These are phyloP conservation scores for Botrytis byssoidea DNA, from an alignment of 2,329 filamentous ascomycete species.

Conservation along the genomic window DNA sequence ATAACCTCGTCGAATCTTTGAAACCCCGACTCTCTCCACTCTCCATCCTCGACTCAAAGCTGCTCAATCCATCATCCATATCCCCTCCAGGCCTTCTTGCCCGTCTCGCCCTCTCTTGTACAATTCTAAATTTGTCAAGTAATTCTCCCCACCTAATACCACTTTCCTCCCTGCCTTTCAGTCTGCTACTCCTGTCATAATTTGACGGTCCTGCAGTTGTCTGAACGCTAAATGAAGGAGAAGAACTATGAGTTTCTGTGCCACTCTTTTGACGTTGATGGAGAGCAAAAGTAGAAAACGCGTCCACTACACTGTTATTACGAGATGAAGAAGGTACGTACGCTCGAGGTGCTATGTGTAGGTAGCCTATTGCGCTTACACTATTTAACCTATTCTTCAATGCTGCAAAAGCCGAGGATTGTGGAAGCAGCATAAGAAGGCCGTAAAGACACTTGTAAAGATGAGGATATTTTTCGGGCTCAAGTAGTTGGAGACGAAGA, in stretches of 20 bases:
- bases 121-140: constrained; percentile 88
- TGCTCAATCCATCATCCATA: constrained; percentile 50
- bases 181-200: constrained; percentile 71
- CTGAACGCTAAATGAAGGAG: constrained; percentile 43
- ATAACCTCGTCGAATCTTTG: constrained; percentile 39
- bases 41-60: constrained; percentile 45
- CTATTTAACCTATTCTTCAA: constrained; percentile 95
- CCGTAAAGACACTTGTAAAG: constrained; percentile 98
- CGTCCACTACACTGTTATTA: constrained; percentile 39
- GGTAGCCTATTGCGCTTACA: constrained; percentile 92
- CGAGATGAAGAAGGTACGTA: constrained; percentile 52
- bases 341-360: constrained; percentile 79
- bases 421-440: constrained; percentile 94
- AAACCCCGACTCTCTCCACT: constrained; percentile 41
- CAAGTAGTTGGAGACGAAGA: constrained; percentile 87
- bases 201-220: constrained; percentile 51
- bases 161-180: constrained; percentile 76
- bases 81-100: constrained; percentile 55
- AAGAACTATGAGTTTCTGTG: constrained; percentile 38
- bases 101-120: constrained; percentile 81
- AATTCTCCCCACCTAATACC: constrained; percentile 90
- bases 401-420: constrained; percentile 94
- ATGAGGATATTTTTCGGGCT: constrained; percentile 92
- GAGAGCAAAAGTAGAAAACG: constrained; percentile 36
- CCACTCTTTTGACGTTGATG: constrained; percentile 37